Evolutionary conservation across 1,284 basidiomycete genomes (phyloP), one percentile per base, ranked within the genome.

Genomic region (Microbotryum saponariae): DNA sequence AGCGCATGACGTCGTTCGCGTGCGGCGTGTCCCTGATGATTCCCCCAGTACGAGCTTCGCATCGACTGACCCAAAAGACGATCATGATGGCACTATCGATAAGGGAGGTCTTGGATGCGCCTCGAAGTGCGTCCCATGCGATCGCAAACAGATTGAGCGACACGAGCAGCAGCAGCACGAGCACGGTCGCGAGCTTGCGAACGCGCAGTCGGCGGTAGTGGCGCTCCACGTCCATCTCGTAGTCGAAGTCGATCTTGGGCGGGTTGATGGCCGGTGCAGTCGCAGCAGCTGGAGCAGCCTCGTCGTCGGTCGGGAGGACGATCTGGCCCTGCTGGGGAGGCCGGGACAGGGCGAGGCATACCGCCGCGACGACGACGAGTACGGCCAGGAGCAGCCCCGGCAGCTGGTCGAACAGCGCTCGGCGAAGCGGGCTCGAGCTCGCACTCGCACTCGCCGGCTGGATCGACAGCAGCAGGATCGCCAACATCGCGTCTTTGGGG

Each of bases 61-160:
- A 60, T 79, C 76, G 33, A 74, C 73, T 56, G 78, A 77, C 0
- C 76, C 73, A 25, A 80, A 72, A 25, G 80, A 77, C 78, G 79
- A 85, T 7, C 83, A 65, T 59, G 53, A 62, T 25, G 18, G 47
- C 51, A 21, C 58, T 53, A 52, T 64, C 63, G 33, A 61, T 27
- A 20, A 59, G 23, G 9, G 18, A 29, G 9, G 6, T 51, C 9
- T 54, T 51, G 21, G 29, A 47, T 27, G 55, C 46, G 6, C 50
- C 53, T 20, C 50, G 58, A 1, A 53, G 56, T 29, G 42, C 61
- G 52, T 66, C 58, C 64, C 64, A 63, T 21, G 55, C 82, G 6
- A 86, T 74, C 21, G 76, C 76, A 18, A 82, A 72, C 4, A 82
- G 76, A 64, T 85, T 81, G 9, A 86, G 70, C 20, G 77, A 77